Conservation (phyloP, 495 filamentous ascomycete genomes). For the Podospora tetraspora region DNA sequence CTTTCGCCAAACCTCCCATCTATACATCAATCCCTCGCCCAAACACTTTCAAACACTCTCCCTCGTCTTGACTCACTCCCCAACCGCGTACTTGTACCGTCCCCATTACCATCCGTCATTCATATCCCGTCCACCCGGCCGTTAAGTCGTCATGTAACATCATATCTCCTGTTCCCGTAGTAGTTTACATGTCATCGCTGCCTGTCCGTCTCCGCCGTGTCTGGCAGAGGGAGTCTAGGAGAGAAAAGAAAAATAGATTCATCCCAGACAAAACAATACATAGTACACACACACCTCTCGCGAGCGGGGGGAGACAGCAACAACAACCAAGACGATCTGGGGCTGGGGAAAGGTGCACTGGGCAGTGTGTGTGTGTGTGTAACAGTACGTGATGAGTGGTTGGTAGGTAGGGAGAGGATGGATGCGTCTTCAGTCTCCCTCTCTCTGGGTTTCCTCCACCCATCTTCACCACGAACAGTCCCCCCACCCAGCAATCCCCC, state of each 20-base stretch:
- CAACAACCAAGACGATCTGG: neutral
- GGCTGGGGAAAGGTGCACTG: neutral
- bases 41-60: too few species aligned
- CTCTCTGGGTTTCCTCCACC: neutral
- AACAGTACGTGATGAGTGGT: neutral
- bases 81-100: neutral
- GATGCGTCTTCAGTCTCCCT: neutral
- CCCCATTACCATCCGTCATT: neutral
- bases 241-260: neutral
- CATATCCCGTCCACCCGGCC: neutral
- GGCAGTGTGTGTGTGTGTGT: neutral
- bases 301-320: neutral
- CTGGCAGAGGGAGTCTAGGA: too few species aligned
- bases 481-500: neutral
- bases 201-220: too few species aligned
- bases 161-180: neutral
- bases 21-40: neutral
- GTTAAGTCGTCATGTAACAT: neutral
- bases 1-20: neutral
- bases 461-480: neutral
- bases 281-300: neutral
- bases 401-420: neutral
- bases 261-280: neutral
- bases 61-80: too few species aligned
- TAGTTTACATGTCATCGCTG: neutral